Conservation (phyloP, 192 early-diverging fungal genomes). For the Podila horticola region DNA sequence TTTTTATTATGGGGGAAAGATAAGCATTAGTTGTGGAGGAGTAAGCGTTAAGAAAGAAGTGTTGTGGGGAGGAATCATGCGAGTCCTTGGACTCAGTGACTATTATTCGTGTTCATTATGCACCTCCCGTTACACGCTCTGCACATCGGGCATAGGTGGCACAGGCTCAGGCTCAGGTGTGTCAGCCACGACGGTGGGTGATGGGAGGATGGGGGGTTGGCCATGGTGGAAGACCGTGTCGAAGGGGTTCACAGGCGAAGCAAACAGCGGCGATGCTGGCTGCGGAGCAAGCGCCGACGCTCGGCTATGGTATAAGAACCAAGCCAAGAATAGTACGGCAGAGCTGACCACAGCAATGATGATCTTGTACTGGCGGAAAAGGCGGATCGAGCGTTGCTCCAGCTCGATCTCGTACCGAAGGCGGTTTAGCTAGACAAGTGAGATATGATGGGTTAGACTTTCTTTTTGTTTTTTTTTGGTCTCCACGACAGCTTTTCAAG, state of each 20-base stretch:
- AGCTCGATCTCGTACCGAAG: constrained; percentile 42
- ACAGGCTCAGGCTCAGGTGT: too few relatives aligned
- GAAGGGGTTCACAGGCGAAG: constrained; percentile 11
- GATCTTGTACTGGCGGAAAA: constrained; percentile 44
- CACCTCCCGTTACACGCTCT: too few relatives aligned
- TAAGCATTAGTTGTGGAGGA: too few relatives aligned
- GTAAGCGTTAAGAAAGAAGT: too few relatives aligned
- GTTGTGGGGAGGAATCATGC: too few relatives aligned
- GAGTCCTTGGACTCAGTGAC: too few relatives aligned
- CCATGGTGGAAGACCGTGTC: constrained; percentile 14
- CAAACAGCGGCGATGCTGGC: constrained; percentile 24
- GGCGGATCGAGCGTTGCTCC: constrained; percentile 40
- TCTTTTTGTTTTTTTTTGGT: too few relatives aligned
- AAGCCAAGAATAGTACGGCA: constrained; percentile 4
- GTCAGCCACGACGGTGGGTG: not conserved
- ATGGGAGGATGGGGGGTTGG: constrained; percentile 8
- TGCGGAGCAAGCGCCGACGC: constrained; percentile 17
- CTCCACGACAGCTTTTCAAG: too few relatives aligned
- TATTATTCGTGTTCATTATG: too few relatives aligned
- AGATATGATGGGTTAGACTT: not conserved
- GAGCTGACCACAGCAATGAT: constrained; percentile 15
- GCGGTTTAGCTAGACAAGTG: constrained; percentile 30
- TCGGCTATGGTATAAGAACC: constrained; percentile 27
- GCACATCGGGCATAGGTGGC: too few relatives aligned
- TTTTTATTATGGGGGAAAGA: too few relatives aligned